Evolutionary conservation across 495 filamentous ascomycete species (phyloP).

Genomic region (Xanthoparmelia taractica): DNA sequence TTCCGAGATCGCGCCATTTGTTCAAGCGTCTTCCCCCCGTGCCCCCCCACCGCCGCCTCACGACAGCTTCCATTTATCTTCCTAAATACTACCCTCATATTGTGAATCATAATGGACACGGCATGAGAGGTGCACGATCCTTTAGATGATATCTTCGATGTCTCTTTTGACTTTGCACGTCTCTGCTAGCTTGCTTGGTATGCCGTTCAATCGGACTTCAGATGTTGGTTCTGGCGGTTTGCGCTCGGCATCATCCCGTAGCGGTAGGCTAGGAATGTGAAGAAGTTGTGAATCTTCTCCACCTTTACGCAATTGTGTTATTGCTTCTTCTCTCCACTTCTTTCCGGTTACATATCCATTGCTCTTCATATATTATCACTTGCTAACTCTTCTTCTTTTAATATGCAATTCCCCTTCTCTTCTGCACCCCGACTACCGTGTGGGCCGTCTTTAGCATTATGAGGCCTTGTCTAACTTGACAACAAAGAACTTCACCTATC

Average conservation of each 20-base stretch:
- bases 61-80: background rate
- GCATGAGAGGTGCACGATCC: background rate
- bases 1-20: constrained; percentile 2
- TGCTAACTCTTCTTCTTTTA: background rate
- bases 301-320: background rate
- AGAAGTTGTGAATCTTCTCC: background rate
- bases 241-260: background rate
- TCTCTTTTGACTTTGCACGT: constrained; percentile 1
- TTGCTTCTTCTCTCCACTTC: background rate
- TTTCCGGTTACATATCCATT: background rate
- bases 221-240: background rate
- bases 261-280: background rate
- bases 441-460: background rate
- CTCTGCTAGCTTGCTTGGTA: background rate
- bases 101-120: background rate
- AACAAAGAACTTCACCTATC: background rate
- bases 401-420: background rate
- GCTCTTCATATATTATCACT: background rate
- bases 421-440: background rate
- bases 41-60: no score
- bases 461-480: background rate
- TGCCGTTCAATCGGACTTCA: background rate
- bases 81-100: background rate
- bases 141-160: background rate
- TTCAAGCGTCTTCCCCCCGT: no score